Base-by-base conservation (phyloP, 257 asterid genomes). In the Solanum bulbocastanum region DNA sequence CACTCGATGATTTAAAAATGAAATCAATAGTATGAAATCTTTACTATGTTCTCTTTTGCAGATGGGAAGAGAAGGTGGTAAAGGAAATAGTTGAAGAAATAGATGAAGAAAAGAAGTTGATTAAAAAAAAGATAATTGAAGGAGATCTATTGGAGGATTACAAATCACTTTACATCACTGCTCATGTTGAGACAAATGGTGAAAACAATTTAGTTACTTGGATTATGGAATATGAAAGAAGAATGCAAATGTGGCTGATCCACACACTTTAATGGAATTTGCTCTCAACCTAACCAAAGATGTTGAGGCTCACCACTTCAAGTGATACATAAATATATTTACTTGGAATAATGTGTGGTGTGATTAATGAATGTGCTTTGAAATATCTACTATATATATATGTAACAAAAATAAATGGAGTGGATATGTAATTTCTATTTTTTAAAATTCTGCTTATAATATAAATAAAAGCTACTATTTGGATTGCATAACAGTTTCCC, bases 101-200 rank as follows among this genome's bases (percentile, higher is more conserved):
- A 37, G 89, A 89, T 30, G 88, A 87, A 56, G 86, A 36, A 60
- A 89, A 87, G n/a, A 89, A 87, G 20, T 12, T 46, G 62, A 85
- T 89, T 18, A 87, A n/a, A 10, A 86, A 25, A 72, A 86, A 86
- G 15, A 72, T 73, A n/a, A 15, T 86, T 7, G 91, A 66, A 72
- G 91, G 89, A 56, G 87, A 89, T 46, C 1, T 83, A 2, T 10
- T 32, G 65, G 86, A 89, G 73, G 2, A 25, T 1, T 89, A 89
- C 88, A 89, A 89, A n/a, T 25, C 71, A 13, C 60, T 89, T 33
- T 10, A 5, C 1, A 0, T 33, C n/a, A 87, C 74, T 30, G 74
- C 87, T 10, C 88, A 89, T 35, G 89, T 89, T 23, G 91, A 89
- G 3, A 33, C 66, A 1, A 25, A 12, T 1, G 89, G 71, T 10